Percentiles rank a stretch among this genome's conserved stretches.
phyloP scores from a whole-genome alignment of 352 stramenopile species.

The Lagenidium sp. region DNA sequence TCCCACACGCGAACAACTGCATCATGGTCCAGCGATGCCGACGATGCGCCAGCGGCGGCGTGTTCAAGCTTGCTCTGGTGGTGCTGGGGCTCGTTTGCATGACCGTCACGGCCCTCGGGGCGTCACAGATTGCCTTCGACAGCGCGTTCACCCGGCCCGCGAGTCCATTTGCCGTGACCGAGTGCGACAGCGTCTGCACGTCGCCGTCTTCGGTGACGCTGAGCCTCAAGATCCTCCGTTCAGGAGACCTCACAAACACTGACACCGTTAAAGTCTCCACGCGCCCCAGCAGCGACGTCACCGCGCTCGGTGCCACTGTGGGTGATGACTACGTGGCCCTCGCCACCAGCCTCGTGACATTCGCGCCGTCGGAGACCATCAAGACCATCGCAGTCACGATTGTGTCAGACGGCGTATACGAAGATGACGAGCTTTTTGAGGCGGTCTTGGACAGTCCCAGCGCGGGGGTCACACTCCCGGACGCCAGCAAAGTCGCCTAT shows the following conservation, averaged over 20 bases:
- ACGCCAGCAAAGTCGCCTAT: conserved; percentile 15
- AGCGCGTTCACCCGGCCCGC: conserved; percentile 15
- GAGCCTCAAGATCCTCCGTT: conserved; percentile 21
- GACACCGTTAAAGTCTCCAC: conserved; percentile 33
- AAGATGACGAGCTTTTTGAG: conserved; percentile 36
- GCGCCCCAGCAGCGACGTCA: conserved; percentile 3
- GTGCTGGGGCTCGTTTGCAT: conserved; percentile 5
- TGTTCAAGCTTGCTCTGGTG: not conserved
- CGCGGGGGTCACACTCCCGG: conserved; percentile 10
- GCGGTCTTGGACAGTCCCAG: conserved; percentile 19
- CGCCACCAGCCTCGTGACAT: conserved; percentile 13
- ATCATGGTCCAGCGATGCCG: no score
- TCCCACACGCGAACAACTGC: no score
- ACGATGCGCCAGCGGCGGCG: no score
- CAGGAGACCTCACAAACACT: conserved; percentile 12
- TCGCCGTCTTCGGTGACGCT: conserved; percentile 23
- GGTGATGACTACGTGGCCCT: conserved; percentile 25
- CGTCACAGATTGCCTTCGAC: conserved; percentile 24
- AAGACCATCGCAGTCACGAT: conserved; percentile 24
- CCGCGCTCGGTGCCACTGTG: conserved; percentile 9
- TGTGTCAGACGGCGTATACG: conserved; percentile 35
- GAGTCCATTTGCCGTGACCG: conserved; percentile 16
- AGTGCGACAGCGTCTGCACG: conserved; percentile 27
- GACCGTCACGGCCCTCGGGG: not conserved
- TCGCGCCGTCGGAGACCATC: conserved; percentile 15